Evolutionary conservation across 2,329 filamentous ascomycete species (phyloP).

Genomic region (Curvularia eragrostidis): DNA sequence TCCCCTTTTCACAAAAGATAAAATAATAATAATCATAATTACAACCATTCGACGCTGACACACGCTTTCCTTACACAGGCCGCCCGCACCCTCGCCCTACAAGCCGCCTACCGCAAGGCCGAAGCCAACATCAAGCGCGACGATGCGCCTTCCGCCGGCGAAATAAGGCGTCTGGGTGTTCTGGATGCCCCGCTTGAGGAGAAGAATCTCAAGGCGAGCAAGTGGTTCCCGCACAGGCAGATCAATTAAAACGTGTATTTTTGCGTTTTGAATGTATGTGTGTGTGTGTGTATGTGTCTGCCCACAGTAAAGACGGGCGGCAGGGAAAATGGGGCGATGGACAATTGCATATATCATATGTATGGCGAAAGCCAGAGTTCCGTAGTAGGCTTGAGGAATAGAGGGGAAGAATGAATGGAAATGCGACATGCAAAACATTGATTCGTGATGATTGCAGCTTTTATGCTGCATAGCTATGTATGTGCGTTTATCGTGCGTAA

Average conservation of each 20-base stretch:
- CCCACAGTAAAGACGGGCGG: too few species aligned
- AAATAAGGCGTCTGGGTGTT: conserved; percentile 87
- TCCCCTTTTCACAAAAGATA: neutral
- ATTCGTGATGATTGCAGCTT: neutral
- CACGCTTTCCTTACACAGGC: conserved; percentile 61
- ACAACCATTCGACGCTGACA: neutral
- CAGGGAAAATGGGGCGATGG: too few species aligned
- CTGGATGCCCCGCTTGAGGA: conserved; percentile 81
- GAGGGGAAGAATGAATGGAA: neutral
- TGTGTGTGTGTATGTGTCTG: too few species aligned
- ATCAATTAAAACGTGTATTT: conserved; percentile 37
- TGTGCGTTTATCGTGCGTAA: neutral
- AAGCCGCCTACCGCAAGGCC: conserved; percentile 82
- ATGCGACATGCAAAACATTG: neutral
- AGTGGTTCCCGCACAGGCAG: conserved; percentile 53
- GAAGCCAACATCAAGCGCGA: conserved; percentile 77
- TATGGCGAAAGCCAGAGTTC: neutral
- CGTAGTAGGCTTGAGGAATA: neutral
- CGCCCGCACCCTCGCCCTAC: conserved; percentile 77
- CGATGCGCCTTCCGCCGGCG: conserved; percentile 78
- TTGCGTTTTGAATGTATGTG: neutral
- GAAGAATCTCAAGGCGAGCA: conserved; percentile 56
- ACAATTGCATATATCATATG: neutral
- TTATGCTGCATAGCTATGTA: neutral
- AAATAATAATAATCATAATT: too few species aligned